Percentiles rank a stretch among this genome's conserved stretches.
phyloP scores from a whole-genome alignment of 2,329 filamentous ascomycete species.

The Xylariaceae sp. region DNA sequence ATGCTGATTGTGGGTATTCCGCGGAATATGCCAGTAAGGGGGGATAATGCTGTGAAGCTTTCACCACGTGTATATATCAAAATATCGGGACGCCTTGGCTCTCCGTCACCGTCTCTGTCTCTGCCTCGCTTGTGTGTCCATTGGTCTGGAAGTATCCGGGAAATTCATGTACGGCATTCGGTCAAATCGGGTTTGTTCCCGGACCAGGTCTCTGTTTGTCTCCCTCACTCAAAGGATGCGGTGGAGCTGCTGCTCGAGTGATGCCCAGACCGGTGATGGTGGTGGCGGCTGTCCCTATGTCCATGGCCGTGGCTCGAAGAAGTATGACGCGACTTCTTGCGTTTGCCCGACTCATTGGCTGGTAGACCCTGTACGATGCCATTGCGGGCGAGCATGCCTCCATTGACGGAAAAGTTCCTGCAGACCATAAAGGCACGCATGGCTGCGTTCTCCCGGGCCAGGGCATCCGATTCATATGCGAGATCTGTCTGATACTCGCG shows the following conservation, averaged over 20 bases:
- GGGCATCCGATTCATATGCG: slow-evolving; percentile 72
- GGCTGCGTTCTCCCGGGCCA: slow-evolving; percentile 89
- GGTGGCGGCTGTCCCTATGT: slow-evolving; percentile 35
- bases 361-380: slow-evolving; percentile 65
- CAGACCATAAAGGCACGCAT: slow-evolving; percentile 98
- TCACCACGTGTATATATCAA: slow-evolving; percentile 33
- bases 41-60: slow-evolving; percentile 33
- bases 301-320: slow-evolving; percentile 36
- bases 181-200: slow-evolving; percentile 2
- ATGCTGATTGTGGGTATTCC: slow-evolving; percentile 28
- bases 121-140: slow-evolving; percentile 12
- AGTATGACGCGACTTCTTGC: slow-evolving; percentile 49
- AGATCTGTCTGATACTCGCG: slow-evolving; percentile 92
- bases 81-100: slow-evolving; percentile 21
- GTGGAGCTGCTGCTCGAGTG: slow-evolving; percentile 62
- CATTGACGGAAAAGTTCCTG: slow-evolving; percentile 94
- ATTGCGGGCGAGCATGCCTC: slow-evolving; percentile 77
- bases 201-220: slow-evolving; percentile 2
- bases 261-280: slow-evolving; percentile 48
- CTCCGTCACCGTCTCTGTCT: slow-evolving; percentile 11
- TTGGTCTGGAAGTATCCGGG: slow-evolving; percentile 21
- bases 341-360: slow-evolving; percentile 47
- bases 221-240: slow-evolving; percentile 50
- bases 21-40: slow-evolving; percentile 27
- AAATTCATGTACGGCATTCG: slow-evolving; percentile 10